Conservation (phyloP, 1,139 yeast species). For the Taphrina deformans region DNA sequence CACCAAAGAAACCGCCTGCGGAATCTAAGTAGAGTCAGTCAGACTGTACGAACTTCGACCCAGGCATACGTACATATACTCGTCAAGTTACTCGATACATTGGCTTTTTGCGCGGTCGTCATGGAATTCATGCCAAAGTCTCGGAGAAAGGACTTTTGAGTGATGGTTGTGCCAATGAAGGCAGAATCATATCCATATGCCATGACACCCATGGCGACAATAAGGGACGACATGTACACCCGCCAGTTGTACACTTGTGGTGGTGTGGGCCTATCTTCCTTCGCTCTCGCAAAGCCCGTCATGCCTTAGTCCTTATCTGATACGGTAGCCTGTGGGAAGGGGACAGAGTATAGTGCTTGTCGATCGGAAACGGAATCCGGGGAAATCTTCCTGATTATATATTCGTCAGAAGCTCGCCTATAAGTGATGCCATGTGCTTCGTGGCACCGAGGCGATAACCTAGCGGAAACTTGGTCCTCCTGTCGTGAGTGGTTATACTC, state of each 20-base stretch:
- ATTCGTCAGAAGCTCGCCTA: background rate
- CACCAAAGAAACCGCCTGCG: background rate
- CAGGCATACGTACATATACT: background rate
- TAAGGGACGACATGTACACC: background rate
- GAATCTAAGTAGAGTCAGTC: background rate
- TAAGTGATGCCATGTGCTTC: background rate
- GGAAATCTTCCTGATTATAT: background rate
- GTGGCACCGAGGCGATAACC: background rate
- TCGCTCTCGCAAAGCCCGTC: background rate
- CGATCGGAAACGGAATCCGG: background rate
- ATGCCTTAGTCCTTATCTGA: no score
- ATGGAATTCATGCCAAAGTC: background rate
- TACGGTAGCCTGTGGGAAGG: no score
- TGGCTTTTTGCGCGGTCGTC: background rate
- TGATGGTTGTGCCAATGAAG: background rate
- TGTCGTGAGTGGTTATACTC: no score
- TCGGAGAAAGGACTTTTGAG: background rate
- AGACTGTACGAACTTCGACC: background rate
- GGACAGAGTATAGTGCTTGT: background rate
- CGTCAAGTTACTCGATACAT: background rate
- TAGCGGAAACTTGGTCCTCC: no score
- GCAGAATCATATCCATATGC: background rate
- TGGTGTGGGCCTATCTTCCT: background rate
- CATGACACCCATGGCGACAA: background rate
- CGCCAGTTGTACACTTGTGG: background rate